These are phyloP conservation scores for Bacidia rubella DNA, from an alignment of 495 filamentous ascomycete genomes.

Conservation along the genomic window DNA sequence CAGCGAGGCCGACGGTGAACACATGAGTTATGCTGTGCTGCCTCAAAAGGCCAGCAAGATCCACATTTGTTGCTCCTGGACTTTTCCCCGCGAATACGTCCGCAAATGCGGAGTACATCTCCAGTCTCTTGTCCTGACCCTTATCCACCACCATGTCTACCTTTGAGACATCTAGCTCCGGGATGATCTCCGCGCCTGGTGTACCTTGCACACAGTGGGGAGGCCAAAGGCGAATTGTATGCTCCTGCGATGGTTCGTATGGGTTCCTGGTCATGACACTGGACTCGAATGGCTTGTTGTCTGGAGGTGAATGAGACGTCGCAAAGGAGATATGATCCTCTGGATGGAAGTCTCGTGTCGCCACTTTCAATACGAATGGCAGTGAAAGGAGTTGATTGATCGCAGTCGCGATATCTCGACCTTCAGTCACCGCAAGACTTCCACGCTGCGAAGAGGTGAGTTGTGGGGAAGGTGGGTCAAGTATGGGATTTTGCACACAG, in stretches of 20 bases:
- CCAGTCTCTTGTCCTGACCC: slow-evolving; percentile 55
- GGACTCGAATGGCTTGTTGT: slow-evolving; percentile 54
- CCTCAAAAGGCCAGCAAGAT: slow-evolving; percentile 43
- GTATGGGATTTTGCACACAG: slow-evolving; percentile 37
- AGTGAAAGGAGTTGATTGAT: slow-evolving; percentile 66
- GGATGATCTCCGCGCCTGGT: slow-evolving; percentile 57
- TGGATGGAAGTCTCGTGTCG: slow-evolving; percentile 87
- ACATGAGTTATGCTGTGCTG: slow-evolving; percentile 54
- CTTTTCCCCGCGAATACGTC: slow-evolving; percentile 50
- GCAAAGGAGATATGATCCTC: slow-evolving; percentile 80
- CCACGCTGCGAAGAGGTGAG: slow-evolving; percentile 46
- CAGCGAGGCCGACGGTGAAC: slow-evolving; percentile 73
- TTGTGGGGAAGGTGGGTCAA: neutral
- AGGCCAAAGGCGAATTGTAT: slow-evolving; percentile 70
- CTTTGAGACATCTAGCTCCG: slow-evolving; percentile 49
- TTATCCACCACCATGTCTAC: slow-evolving; percentile 62
- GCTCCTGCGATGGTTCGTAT: slow-evolving; percentile 44
- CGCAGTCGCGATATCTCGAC: slow-evolving; percentile 49
- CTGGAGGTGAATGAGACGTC: slow-evolving; percentile 51
- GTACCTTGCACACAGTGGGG: slow-evolving; percentile 72
- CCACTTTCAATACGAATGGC: slow-evolving; percentile 60
- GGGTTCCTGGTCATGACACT: slow-evolving; percentile 55
- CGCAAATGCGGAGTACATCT: slow-evolving; percentile 88
- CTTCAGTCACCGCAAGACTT: slow-evolving; percentile 61
- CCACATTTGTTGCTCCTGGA: slow-evolving; percentile 37